A percentile compares a stretch with the other conserved stretches of the same genome.
phyloP scores from a whole-genome alignment of 371 early-diverging fungal species.

The Mucor piriformis region DNA sequence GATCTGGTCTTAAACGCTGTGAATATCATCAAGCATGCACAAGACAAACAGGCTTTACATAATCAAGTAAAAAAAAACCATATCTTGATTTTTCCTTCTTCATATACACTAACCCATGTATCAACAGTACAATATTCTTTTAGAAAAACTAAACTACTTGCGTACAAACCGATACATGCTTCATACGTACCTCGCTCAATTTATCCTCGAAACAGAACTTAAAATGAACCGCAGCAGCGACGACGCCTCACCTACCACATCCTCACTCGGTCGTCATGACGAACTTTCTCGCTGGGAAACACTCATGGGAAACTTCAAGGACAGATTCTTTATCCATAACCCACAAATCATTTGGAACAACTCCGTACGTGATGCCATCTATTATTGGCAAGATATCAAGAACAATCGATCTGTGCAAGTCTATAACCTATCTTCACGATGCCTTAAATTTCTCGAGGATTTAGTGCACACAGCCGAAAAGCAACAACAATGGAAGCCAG shows the following conservation, averaged over 20 bases:
- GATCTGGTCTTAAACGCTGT: conserved; percentile 14
- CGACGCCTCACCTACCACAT: conserved; percentile 3
- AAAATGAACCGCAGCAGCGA: neutral
- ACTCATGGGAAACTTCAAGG: conserved; percentile 27
- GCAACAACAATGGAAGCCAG: conserved; percentile 28
- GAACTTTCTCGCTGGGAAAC: conserved; percentile 26
- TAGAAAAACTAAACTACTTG: conserved; percentile 16
- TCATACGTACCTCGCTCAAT: conserved; percentile 17
- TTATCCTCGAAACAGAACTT: conserved; percentile 19
- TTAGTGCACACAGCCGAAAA: conserved; percentile 31
- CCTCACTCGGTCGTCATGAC: conserved; percentile 3
- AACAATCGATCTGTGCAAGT: conserved; percentile 12
- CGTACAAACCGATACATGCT: conserved; percentile 16
- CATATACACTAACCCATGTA: neutral
- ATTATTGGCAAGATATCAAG: conserved; percentile 21
- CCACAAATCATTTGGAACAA: conserved; percentile 41
- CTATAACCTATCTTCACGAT: conserved; percentile 34
- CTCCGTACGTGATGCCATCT: conserved; percentile 28
- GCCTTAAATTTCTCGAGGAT: conserved; percentile 31
- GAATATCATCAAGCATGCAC: neutral
- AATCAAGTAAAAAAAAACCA: neutral
- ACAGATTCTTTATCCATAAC: conserved; percentile 31
- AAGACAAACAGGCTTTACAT: conserved; percentile 4
- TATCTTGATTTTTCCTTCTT: neutral
- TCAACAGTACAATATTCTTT: neutral